Base-by-base conservation (phyloP, 169 alveolate species). In the Eimeria falciformis region DNA sequence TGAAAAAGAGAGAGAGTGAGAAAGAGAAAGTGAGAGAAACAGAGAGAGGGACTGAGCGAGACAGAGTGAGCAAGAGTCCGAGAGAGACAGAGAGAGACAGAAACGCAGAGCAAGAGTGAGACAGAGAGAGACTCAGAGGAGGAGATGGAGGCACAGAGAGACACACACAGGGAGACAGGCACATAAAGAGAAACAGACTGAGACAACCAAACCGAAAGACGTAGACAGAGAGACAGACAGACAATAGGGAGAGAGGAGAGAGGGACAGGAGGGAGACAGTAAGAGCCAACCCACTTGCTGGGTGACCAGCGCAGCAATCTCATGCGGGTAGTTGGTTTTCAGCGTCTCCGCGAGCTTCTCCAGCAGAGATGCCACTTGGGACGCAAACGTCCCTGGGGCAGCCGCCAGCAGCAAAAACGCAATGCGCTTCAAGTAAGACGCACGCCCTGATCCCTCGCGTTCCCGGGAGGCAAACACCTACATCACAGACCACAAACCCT, bases 311-410 rank as follows among this genome's bases (percentile, higher is more conserved):
- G 12, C 69, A 3, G 87, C 40, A 25, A 37, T 62, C 33, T 40
- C 58, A 37, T 65, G 40, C n/a, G 82, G 90, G 45, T 88, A 85
- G 69, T 82, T 65, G 47, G 84, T 29, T 78, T 83, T 93, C 65
- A 93, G 78, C 21, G 92, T 88, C 83, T 96, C 97, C 45, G 95
- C 94, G 37, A 94, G 94, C 81, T 90, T 96, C 90, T 96, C 97
- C 93, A 96, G 90, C 43, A 96, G 89, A 45, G 90, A 79, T 5
- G 71, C 71, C 5, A 58, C 71, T 14, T 58, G 71, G 33, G 71
- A 14, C 9, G 71, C 5, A n/a, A 58, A 58, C 33, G 25, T 5
- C 5, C 71, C 71, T 5, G 9, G 33, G 55, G 95, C 90, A 23
- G 95, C 92, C 58, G 94, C 95, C 55, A 82, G 77, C 33, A 95